These are phyloP conservation scores for Chlorella sp. DNA, from an alignment of 139 green algal species.

Conservation along the genomic window DNA sequence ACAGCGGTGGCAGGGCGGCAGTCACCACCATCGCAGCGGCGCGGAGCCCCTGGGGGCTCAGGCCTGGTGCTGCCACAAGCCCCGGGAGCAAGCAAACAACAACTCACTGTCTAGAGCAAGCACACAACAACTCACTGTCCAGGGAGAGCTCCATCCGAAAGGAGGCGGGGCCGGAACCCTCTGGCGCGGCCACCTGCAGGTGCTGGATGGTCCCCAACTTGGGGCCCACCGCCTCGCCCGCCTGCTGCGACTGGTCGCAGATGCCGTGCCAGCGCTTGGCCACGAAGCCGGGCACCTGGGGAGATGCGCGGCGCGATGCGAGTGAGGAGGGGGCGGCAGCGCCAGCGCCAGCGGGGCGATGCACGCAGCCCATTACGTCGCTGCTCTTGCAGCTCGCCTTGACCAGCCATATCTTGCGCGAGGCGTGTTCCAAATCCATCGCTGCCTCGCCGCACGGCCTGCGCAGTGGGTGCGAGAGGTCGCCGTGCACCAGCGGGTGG, in stretches of 20 bases:
- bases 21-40: no score
- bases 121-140: slow-evolving; percentile 5
- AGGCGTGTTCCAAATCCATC: slow-evolving; percentile 10
- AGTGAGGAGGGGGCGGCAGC: not conserved
- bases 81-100: no score
- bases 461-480: not conserved
- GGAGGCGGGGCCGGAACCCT: no score
- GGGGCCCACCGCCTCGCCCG: slow-evolving; percentile 20
- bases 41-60: no score
- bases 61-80: no score
- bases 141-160: no score
- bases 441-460: not conserved
- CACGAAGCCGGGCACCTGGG: slow-evolving; percentile 54
- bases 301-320: not conserved
- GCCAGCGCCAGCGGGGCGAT: not conserved
- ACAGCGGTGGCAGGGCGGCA: no score
- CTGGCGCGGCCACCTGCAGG: no score
- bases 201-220: slow-evolving; percentile 26
- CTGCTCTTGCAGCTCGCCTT: slow-evolving; percentile 26
- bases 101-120: no score
- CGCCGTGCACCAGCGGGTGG: not conserved
- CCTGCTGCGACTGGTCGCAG: slow-evolving; percentile 31
- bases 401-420: slow-evolving; percentile 44
- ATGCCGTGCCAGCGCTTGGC: slow-evolving; percentile 48
- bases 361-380: no score